Evolutionary conservation across 176 grass and related monocot genomes (phyloP).

Genomic region (Hyparrhenia diplandra): DNA sequence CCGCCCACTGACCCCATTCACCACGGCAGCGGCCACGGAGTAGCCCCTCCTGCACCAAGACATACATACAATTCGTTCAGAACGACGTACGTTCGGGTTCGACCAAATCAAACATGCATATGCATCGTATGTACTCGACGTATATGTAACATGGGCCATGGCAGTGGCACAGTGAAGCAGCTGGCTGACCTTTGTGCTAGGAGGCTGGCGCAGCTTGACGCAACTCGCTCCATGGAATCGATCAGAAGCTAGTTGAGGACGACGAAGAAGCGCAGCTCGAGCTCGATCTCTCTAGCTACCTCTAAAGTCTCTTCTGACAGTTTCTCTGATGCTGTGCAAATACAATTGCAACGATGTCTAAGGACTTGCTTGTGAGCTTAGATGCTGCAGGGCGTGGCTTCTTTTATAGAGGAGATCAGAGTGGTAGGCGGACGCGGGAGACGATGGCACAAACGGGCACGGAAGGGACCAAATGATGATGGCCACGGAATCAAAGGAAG

Average conservation of each 20-base stretch:
- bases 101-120: too few species aligned
- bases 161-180: background rate
- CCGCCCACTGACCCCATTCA: background rate
- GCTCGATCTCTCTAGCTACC: too few species aligned
- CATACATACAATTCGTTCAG: background rate
- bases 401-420: background rate
- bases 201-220: constrained; percentile 13
- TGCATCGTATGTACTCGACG: too few species aligned
- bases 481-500: constrained; percentile 2
- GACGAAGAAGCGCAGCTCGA: background rate
- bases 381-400: background rate
- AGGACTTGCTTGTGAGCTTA: background rate
- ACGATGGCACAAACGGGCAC: background rate
- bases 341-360: background rate
- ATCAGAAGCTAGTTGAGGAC: background rate
- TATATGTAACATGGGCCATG: background rate
- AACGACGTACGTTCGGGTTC: background rate
- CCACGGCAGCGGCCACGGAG: constrained; percentile 22
- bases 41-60: constrained; percentile 35
- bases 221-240: constrained; percentile 12
- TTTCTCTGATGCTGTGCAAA: background rate
- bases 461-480: constrained; percentile 16
- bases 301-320: background rate
- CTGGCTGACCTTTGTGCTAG: constrained; percentile 13
- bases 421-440: background rate